Conservation (phyloP, 129 eudicot species). For the Mikania micrantha region DNA sequence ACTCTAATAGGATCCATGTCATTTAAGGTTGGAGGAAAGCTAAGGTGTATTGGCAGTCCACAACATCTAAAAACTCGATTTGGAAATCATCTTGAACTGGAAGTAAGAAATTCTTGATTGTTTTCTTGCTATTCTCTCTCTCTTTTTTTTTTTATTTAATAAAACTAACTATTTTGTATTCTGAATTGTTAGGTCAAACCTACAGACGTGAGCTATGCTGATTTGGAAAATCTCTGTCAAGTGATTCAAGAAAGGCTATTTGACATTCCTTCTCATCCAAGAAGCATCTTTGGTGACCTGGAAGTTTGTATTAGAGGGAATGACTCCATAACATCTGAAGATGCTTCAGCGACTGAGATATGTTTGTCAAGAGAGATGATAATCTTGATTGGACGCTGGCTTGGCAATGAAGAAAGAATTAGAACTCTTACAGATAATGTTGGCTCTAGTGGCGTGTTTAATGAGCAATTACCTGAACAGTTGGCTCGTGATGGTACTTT, state of each 20-base stretch:
- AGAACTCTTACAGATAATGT: conserved; percentile 30
- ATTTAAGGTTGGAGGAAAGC: conserved; percentile 79
- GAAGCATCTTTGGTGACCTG: conserved; percentile 64
- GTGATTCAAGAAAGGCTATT: conserved; percentile 72
- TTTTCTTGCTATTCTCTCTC: neutral
- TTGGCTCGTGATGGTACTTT: conserved; percentile 83
- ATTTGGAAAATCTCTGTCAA: conserved; percentile 62
- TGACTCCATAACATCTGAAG: conserved; percentile 46
- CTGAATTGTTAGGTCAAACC: conserved; percentile 63
- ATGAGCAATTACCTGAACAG: conserved; percentile 83
- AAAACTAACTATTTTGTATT: conserved; percentile 3
- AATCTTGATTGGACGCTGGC: conserved; percentile 64
- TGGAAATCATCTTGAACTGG: conserved; percentile 95
- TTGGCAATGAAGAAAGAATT: conserved; percentile 74
- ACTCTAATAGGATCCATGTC: neutral
- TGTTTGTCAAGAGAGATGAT: conserved; percentile 82
- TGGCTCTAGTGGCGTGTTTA: conserved; percentile 34
- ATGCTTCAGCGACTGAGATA: conserved; percentile 69
- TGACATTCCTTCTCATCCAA: conserved; percentile 54
- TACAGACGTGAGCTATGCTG: conserved; percentile 63
- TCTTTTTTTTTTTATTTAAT: no score
- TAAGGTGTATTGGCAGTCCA: conserved; percentile 95
- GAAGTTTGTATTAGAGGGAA: conserved; percentile 77
- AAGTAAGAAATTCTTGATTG: conserved; percentile 36
- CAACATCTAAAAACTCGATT: conserved; percentile 94